Conservation (phyloP, 495 filamentous ascomycete species). For the Hypoxylon fuscum region DNA sequence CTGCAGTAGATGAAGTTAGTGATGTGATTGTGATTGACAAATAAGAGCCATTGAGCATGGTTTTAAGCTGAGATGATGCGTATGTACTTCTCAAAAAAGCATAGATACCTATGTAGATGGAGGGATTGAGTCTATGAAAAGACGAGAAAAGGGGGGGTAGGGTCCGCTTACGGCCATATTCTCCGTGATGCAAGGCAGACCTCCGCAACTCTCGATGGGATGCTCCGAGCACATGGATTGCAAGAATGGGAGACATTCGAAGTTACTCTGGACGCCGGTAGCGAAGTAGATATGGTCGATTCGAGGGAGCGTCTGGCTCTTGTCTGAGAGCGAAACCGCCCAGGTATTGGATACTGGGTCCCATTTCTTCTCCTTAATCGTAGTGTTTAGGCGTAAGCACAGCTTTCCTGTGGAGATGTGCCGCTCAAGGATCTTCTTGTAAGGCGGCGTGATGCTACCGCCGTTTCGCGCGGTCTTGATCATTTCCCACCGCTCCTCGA, state of each 20-base stretch:
- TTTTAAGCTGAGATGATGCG: too few relatives aligned
- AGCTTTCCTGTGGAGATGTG: constrained; percentile 55
- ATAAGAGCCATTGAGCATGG: too few relatives aligned
- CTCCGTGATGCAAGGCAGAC: constrained; percentile 69
- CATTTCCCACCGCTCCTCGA: constrained; percentile 67
- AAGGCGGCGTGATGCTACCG: constrained; percentile 68
- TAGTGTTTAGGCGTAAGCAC: constrained; percentile 60
- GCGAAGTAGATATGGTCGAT: constrained; percentile 74
- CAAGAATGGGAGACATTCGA: constrained; percentile 60
- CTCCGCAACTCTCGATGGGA: constrained; percentile 61
- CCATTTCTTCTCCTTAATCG: constrained; percentile 46
- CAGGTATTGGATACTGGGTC: constrained; percentile 54
- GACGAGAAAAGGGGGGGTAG: background rate
- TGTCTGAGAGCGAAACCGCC: constrained; percentile 58
- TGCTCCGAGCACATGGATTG: constrained; percentile 59
- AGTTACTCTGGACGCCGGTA: constrained; percentile 64
- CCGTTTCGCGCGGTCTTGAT: constrained; percentile 66
- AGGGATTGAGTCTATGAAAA: too few relatives aligned
- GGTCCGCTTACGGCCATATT: constrained; percentile 50
- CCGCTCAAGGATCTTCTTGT: constrained; percentile 61
- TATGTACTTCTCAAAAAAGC: too few relatives aligned
- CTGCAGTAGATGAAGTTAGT: constrained; percentile 49
- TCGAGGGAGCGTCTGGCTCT: constrained; percentile 57
- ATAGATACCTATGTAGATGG: too few relatives aligned
- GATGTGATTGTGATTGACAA: background rate